Base-by-base conservation (phyloP, 2,329 filamentous ascomycete species). In the Fusarium phyllophilum region DNA sequence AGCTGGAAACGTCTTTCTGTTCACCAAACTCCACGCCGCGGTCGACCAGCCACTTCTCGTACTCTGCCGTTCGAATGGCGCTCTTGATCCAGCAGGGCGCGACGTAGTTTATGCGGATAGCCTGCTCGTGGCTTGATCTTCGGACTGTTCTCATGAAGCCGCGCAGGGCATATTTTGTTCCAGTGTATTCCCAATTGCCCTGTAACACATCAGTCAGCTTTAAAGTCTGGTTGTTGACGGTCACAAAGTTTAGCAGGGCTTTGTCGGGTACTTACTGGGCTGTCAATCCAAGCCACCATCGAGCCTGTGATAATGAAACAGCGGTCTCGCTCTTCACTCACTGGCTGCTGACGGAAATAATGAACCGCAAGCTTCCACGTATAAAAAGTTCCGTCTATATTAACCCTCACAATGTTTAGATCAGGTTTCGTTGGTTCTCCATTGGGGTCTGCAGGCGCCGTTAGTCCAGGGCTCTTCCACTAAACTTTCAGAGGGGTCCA, bases 251-350 rank as follows among this genome's bases (percentile, higher is more conserved):
- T 17, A 6, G 20, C 6, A 2, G 4, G 18, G 34, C 9, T 4
- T 20, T 0, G 7, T 26, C 12, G 15, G 1, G 18, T 1, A 58
- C 74, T 33, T 72, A 80, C 79, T 31, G 83, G 83, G 13, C 82
- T 82, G 66, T 88, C 86, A 52, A 86, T 83, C 75, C 83, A 88
- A 0, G 82, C 83, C 1, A 85, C 85, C 76, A 88, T 82, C 62
- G 84, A 86, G 8, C 84, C 84, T 1, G 83, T 86, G 29, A 88
- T 83, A 54, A 88, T 85, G 42, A 88, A 83, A 63, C 85, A 86
- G 3, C 86, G 81, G 64, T 87, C 85, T 12, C 82, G 77, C 2
- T 82, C 80, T 1, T 80, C 75, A 1, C 70, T 78, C 22, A 82
- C 81, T 1, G 83, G 82, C 39, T 84, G 82, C 49, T 82, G 79